Base-by-base conservation (phyloP, 1,284 basidiomycete genomes). In the Leccinum insolens region DNA sequence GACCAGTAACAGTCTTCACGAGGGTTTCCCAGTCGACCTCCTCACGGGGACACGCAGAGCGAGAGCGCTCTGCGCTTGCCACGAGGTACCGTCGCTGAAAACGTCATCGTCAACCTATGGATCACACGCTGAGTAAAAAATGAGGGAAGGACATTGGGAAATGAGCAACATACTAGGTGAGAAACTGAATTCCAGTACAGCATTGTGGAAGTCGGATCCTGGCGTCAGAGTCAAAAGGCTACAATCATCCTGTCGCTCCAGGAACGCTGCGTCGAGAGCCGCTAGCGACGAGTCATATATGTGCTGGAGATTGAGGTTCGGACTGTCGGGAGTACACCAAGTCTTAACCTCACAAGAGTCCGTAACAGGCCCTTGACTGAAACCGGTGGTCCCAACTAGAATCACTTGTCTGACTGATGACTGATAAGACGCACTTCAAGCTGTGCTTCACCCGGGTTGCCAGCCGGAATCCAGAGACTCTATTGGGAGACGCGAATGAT, bases 1-100 rank as follows among this genome's bases (percentile, higher is more conserved):
- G 25, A 25, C 25, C 25, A 41, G 15, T 8, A n/a, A 39, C 37
- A 39, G 37, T n/a, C 17, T 46, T n/a, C 44, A 46, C 44, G 71
- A 66, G 41, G 67, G 67, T 60, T 74, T 76, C 37, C 62, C 49
- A 44, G 7, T 60, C 55, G 39, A 39, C 9, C 39, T 59, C 62
- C 22, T 70, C 31, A 49, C 25, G 74, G 72, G 12, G 71, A 71
- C 41, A 66, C 65, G 7, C 63, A 68, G 31, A 72, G 31, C 12
- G 62, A 71, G 31, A 72, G 37, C 12, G 63, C 72, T 25, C 63
- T 55, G 22, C 65, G 62, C 61, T 74, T 52, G 25, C 3, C 58
- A 25, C 22, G 49, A 1, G 39, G 58, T 37, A 28, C 61, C 17
- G 65, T 41, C 34, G 3, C 71, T 74, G 44, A 44, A 49, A 57